Evolutionary conservation across 225 moss, liverwort and hornwort genomes (phyloP), one percentile per base, ranked within the genome.

Genomic region (Marchantia polymorpha): DNA sequence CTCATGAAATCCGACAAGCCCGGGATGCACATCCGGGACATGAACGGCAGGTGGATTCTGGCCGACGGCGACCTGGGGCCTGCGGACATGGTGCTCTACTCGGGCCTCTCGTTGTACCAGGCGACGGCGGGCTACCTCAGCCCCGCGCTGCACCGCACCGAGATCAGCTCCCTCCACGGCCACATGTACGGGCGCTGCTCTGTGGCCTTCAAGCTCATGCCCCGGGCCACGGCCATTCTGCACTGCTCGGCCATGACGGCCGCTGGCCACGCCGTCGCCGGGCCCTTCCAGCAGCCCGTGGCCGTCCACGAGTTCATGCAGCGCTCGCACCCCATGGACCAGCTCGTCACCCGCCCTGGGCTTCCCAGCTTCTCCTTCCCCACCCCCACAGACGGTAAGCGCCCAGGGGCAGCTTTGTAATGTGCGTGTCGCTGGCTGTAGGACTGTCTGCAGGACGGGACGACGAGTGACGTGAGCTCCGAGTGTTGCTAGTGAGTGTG

Each of bases 241-340:
- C 97, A 99, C 85, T 99, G 97, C 82, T 86, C 91, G 61, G 90
- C 94, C 10, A 99, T 99, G 97, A 89, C 87, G 15, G 85, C 91
- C 2, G 97, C 97, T 30, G 92, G 93, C 26, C 94, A 94, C 83
- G 82, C 86, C 3, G 94, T 94, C 17, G 91, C 88, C 7, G 89
- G 90, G 17, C 90, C 92, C 25, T 99, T 94, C 71, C 90, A 91
- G 82, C 91, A 88, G 72, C 91, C 92, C 15, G 88, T 94, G 56
- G 86, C 89, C 0, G 97, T 99, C 72, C 90, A 90, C 69, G 97
- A 99, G 56, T 99, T 99, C 77, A 99, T 99, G 94, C 90, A 92
- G 83, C 92, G 94, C 39, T 85, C 94, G 23, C 94, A 94, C 84
- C 91, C 94, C 56, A 94, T 94, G 97, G 97, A 99, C 84, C 97